These are phyloP conservation scores for Desmodesmus armatus DNA, from an alignment of 139 green algal genomes.

Conservation along the genomic window DNA sequence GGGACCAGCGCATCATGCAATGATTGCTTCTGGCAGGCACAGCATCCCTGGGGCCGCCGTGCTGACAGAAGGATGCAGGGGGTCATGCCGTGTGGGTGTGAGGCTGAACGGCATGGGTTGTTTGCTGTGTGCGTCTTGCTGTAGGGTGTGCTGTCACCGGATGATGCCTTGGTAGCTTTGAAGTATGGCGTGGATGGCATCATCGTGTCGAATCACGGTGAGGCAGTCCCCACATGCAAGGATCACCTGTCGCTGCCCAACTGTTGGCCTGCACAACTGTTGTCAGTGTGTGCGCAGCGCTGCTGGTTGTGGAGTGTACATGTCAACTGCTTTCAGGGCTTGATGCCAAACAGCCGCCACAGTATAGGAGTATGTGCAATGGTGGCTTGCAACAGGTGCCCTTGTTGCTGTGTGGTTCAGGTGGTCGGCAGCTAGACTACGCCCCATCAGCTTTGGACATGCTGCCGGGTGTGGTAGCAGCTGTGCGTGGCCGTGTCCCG, in stretches of 20 bases:
- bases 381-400: too few species aligned
- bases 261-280: too few species aligned
- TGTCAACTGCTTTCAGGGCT: too few species aligned
- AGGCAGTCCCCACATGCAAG: too few species aligned
- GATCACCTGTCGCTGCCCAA: too few species aligned
- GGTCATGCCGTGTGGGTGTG: not conserved
- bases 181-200: slow-evolving; percentile 83
- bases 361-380: too few species aligned
- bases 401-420: too few species aligned
- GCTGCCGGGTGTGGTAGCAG: slow-evolving; percentile 76
- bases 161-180: slow-evolving; percentile 81
- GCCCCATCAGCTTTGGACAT: slow-evolving; percentile 79
- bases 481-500: slow-evolving; percentile 76
- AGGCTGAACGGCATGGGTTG: not conserved
- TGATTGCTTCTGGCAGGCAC: too few species aligned
- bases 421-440: slow-evolving; percentile 93
- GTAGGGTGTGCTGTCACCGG: slow-evolving; percentile 83
- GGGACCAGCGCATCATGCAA: too few species aligned
- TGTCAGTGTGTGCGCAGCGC: too few species aligned
- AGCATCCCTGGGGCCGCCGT: not conserved
- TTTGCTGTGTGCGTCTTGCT: slow-evolving; percentile 19
- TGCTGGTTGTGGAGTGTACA: too few species aligned
- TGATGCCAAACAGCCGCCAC: too few species aligned
- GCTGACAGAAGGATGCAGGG: not conserved
- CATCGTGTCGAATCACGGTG: slow-evolving; percentile 89